Conservation (phyloP, 306 rosid genomes). For the Quillaja saponaria region DNA sequence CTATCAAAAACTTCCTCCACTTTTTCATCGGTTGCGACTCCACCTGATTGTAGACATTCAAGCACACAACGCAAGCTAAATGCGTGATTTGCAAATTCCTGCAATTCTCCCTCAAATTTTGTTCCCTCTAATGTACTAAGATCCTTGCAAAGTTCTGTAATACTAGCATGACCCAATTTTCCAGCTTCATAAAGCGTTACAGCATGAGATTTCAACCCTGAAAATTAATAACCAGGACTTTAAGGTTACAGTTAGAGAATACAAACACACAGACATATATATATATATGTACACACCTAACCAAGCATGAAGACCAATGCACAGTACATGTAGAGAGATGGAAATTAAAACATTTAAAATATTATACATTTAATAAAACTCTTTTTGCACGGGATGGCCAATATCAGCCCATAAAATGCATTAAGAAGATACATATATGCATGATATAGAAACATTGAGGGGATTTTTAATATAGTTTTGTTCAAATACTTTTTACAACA, state of each 20-base stretch:
- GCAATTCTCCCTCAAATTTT: constrained; percentile 91
- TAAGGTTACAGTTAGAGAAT: constrained; percentile 22
- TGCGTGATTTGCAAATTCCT: constrained; percentile 96
- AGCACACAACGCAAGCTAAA: constrained; percentile 89
- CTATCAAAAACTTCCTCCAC: constrained; percentile 47
- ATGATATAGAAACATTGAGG: no score
- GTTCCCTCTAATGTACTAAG: constrained; percentile 81
- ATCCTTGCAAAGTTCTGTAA: constrained; percentile 92
- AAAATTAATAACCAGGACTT: constrained; percentile 28
- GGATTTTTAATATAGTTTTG: no score
- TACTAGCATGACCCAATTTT: constrained; percentile 87
- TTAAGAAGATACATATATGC: no score
- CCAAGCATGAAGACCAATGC: constrained; percentile 14
- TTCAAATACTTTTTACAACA: no score
- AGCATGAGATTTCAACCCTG: constrained; percentile 98
- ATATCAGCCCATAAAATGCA: no score
- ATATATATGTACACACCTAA: constrained; percentile 4
- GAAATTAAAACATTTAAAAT: no score
- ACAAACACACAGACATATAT: constrained; percentile 3
- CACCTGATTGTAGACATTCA: constrained; percentile 88
- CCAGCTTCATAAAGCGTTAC: constrained; percentile 97
- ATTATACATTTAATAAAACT: no score
- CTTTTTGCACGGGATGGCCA: no score
- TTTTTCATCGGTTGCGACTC: constrained; percentile 49
- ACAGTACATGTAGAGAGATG: no score